Evolutionary conservation across 768 basidiomycete species (phyloP).

Genomic region (Russula griseocarnosa): DNA sequence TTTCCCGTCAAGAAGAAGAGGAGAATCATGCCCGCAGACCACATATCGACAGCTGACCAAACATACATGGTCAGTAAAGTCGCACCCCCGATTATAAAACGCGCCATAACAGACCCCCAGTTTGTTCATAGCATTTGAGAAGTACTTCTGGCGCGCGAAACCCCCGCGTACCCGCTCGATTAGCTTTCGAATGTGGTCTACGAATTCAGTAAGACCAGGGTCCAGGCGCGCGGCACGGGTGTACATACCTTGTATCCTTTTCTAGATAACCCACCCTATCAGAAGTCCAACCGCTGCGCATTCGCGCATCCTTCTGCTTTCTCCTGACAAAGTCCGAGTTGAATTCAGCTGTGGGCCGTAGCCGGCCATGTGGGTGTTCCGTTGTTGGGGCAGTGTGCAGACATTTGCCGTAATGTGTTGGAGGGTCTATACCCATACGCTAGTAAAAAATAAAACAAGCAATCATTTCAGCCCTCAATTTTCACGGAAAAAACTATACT

Average conservation of each 20-base stretch:
- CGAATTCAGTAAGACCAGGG: constrained; percentile 9
- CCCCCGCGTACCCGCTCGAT: constrained; percentile 93
- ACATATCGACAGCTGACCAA: constrained; percentile 84
- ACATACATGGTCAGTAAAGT: constrained; percentile 17
- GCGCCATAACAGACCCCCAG: constrained; percentile 60
- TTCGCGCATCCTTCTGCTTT: constrained; percentile 57
- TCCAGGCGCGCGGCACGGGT: not conserved
- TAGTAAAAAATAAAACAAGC: not conserved
- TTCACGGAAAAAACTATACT: constrained; percentile 35
- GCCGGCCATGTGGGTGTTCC: constrained; percentile 65
- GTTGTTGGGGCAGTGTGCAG: constrained; percentile 68
- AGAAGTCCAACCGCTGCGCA: constrained; percentile 48
- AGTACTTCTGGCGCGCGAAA: constrained; percentile 97
- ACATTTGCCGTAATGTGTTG: constrained; percentile 54
- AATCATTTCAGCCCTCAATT: not conserved
- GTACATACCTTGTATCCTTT: constrained; percentile 62
- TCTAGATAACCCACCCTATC: constrained; percentile 77
- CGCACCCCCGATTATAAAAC: not conserved
- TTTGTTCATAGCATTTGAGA: constrained; percentile 90
- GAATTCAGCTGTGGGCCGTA: constrained; percentile 43
- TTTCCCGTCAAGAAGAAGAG: constrained; percentile 89
- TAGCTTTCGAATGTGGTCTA: constrained; percentile 84
- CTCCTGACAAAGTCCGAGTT: constrained; percentile 49
- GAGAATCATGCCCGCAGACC: constrained; percentile 90
- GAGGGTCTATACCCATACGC: constrained; percentile 50